Conservation (phyloP, 2,329 filamentous ascomycete species). For the Drechmeria coniospora region DNA sequence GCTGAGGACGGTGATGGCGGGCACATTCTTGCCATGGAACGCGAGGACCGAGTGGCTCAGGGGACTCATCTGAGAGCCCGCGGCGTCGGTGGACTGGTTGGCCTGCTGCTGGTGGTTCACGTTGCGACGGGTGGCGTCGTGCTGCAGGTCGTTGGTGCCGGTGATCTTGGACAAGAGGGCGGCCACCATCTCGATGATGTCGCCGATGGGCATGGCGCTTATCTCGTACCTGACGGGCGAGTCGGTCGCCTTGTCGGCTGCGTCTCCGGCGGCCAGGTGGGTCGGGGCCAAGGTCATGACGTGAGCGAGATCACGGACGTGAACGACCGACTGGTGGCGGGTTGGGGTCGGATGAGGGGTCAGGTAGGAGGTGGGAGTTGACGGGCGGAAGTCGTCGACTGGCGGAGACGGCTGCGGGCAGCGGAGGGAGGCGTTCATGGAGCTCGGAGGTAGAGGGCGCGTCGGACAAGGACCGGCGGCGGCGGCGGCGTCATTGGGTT, state of each 20-base stretch:
- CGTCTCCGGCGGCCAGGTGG: slow-evolving; percentile 44
- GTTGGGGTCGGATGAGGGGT: slow-evolving; percentile 7
- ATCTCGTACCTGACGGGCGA: slow-evolving; percentile 70
- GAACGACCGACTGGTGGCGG: slow-evolving; percentile 41
- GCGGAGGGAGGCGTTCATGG: slow-evolving; percentile 7
- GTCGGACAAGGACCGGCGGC: slow-evolving; percentile 2
- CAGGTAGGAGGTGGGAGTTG: slow-evolving; percentile 18
- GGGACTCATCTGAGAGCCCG: slow-evolving; percentile 45
- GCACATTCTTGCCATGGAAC: slow-evolving; percentile 96
- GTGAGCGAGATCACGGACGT: slow-evolving; percentile 77
- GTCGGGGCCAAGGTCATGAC: slow-evolving; percentile 78
- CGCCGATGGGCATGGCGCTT: slow-evolving; percentile 89
- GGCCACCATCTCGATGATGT: slow-evolving; percentile 98
- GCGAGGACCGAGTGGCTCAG: slow-evolving; percentile 60
- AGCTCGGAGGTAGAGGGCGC: slow-evolving; percentile 3
- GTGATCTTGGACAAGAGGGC: slow-evolving; percentile 94
- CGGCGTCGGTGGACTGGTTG: slow-evolving; percentile 26
- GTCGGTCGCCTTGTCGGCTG: slow-evolving; percentile 33
- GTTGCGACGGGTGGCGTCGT: slow-evolving; percentile 73
- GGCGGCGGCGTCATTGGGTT: slow-evolving; percentile 14
- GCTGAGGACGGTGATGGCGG: slow-evolving; percentile 90
- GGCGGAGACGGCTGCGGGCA: slow-evolving; percentile 20
- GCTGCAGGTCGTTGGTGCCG: slow-evolving; percentile 85
- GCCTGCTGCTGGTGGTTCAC: slow-evolving; percentile 43
- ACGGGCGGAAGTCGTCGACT: slow-evolving; percentile 21